phyloP scores from a whole-genome alignment of 2,329 filamentous ascomycete species.

The Aspergillus eucalypticola region DNA sequence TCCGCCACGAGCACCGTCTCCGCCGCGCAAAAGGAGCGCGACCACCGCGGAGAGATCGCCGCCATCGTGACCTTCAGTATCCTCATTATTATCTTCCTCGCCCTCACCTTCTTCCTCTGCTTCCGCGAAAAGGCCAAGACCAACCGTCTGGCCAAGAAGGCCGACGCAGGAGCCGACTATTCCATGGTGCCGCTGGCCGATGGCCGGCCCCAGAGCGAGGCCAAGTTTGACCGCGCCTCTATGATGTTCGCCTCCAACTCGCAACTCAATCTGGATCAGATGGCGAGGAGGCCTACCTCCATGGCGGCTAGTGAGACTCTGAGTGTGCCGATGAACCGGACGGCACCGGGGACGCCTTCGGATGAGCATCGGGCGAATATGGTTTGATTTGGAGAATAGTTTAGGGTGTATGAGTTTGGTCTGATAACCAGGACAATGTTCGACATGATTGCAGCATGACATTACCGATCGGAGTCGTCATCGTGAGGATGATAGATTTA shows the following conservation, averaged over 20 bases:
- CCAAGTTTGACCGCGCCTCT: slow-evolving; percentile 9
- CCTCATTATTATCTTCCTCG: slow-evolving; percentile 2
- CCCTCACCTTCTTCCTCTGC: background rate
- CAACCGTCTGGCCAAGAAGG: background rate
- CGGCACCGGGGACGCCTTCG: background rate
- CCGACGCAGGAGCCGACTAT: slow-evolving; percentile 1
- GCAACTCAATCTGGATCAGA: background rate
- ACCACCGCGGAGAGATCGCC: slow-evolving; percentile 6
- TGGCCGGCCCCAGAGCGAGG: background rate
- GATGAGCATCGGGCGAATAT: background rate
- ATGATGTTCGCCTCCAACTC: slow-evolving; percentile 11
- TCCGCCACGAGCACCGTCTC: slow-evolving; percentile 4
- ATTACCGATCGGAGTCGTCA: background rate
- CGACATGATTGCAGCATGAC: slow-evolving; percentile 1
- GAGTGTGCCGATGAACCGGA: background rate
- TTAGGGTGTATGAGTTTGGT: background rate
- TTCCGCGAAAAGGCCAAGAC: background rate
- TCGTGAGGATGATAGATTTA: no score
- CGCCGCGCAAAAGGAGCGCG: background rate
- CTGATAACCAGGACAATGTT: background rate
- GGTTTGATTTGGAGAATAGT: background rate
- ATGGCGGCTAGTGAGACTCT: slow-evolving; percentile 2
- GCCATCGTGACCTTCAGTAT: slow-evolving; percentile 6
- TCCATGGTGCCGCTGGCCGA: slow-evolving; percentile 4
- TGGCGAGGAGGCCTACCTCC: slow-evolving; percentile 4